These are phyloP conservation scores for Quercus dentata DNA, from an alignment of 306 rosid genomes.

Conservation along the genomic window DNA sequence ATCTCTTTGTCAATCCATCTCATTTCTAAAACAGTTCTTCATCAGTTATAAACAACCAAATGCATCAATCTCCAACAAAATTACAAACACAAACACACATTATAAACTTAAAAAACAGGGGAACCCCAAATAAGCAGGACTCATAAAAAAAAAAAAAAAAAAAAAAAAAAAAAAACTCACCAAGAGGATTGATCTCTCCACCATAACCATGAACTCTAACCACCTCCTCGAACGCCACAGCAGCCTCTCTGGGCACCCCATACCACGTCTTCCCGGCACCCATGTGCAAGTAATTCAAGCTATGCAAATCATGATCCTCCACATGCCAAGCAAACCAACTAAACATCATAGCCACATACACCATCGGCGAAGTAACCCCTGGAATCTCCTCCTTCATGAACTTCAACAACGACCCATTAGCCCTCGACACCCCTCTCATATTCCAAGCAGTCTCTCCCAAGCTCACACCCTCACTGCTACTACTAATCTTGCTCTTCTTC, in stretches of 20 bases:
- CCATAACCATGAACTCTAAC: constrained; percentile 93
- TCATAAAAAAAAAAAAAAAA: constrained; percentile 33
- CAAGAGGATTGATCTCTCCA: constrained; percentile 94
- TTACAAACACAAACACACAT: background rate
- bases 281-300: constrained; percentile 87
- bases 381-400: constrained; percentile 99
- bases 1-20: background rate
- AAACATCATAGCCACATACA: constrained; percentile 92
- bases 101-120: constrained; percentile 22
- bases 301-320: constrained; percentile 97
- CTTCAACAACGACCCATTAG: constrained; percentile 81
- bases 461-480: constrained; percentile 49
- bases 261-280: constrained; percentile 98
- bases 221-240: constrained; percentile 93
- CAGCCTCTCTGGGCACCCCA: constrained; percentile 92
- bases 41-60: background rate
- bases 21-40: background rate
- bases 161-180: constrained; percentile 57
- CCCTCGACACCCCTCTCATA: constrained; percentile 84
- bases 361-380: constrained; percentile 95
- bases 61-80: background rate
- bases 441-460: constrained; percentile 94
- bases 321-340: constrained; percentile 99
- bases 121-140: background rate
- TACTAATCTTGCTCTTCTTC: constrained; percentile 32